Conservation (phyloP, 805 yeast species). For the Vanderwaltozyma verrucispora region DNA sequence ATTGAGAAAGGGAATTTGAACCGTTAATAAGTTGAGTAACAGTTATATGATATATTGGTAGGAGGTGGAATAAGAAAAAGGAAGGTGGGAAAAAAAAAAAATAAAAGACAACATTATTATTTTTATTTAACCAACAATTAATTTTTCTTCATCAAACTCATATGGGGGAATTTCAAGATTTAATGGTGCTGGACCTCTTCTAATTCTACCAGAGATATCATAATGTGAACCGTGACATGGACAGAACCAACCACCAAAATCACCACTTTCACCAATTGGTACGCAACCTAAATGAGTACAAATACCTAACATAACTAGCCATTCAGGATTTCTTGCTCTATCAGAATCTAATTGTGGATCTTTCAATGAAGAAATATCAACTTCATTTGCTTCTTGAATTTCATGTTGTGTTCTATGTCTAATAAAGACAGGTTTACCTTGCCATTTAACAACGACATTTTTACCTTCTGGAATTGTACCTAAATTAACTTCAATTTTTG, state of each 20-base stretch:
- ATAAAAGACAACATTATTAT: too few relatives aligned
- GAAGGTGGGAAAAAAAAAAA: too few relatives aligned
- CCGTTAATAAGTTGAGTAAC: too few relatives aligned
- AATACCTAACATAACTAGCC: slow-evolving; percentile 98
- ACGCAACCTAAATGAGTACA: slow-evolving; percentile 99
- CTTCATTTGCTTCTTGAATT: slow-evolving; percentile 85
- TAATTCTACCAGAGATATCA: slow-evolving; percentile 99
- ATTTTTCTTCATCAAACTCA: slow-evolving; percentile 73
- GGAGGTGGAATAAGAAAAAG: too few relatives aligned
- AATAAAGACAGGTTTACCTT: slow-evolving; percentile 98
- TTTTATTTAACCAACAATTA: slow-evolving; percentile 68
- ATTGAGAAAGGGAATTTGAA: too few relatives aligned
- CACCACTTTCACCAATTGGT: slow-evolving; percentile 99
- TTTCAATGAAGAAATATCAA: slow-evolving; percentile 69
- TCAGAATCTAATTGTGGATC: slow-evolving; percentile 91
- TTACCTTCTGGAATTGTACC: slow-evolving; percentile 93
- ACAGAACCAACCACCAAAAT: slow-evolving; percentile 99
- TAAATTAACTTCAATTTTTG: slow-evolving; percentile 95
- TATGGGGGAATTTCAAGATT: slow-evolving; percentile 95
- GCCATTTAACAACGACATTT: slow-evolving; percentile 98
- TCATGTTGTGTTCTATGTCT: slow-evolving; percentile 96
- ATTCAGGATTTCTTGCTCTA: slow-evolving; percentile 94
- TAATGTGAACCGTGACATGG: slow-evolving; percentile 99
- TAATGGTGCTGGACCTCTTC: slow-evolving; percentile 99
- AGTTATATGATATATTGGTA: too few relatives aligned